phyloP scores from a whole-genome alignment of 2,329 filamentous ascomycete species.

The Gnomoniopsis sp. region DNA sequence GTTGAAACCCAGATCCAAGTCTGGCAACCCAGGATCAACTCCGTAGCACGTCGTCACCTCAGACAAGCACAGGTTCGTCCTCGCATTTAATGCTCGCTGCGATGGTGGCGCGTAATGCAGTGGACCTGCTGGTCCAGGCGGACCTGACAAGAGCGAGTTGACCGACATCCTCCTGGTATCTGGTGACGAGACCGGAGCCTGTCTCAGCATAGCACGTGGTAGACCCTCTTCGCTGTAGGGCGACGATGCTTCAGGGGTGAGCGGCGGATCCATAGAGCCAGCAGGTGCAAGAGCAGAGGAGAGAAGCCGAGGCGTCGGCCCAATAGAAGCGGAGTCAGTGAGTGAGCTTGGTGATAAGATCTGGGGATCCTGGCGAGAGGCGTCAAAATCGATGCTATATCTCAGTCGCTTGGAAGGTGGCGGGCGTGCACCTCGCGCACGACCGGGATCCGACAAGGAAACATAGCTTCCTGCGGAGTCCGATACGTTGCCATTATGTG shows the following conservation, averaged over 20 bases:
- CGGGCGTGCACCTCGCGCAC: not conserved
- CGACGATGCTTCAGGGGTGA: constrained; percentile 38
- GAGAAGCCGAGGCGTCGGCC: constrained; percentile 21
- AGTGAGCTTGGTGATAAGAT: constrained; percentile 5
- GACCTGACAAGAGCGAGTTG: constrained; percentile 58
- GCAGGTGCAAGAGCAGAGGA: constrained; percentile 16
- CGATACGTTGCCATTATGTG: not conserved
- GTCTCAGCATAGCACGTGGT: constrained; percentile 20
- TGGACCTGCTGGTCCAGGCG: constrained; percentile 33
- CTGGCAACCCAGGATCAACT: constrained; percentile 66
- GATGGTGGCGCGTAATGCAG: constrained; percentile 17
- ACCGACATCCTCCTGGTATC: constrained; percentile 53
- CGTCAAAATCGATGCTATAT: constrained; percentile 17
- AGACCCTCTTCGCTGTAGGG: constrained; percentile 30
- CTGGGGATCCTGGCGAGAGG: not conserved
- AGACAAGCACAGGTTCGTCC: constrained; percentile 15
- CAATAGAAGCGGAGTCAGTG: constrained; percentile 1
- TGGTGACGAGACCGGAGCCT: constrained; percentile 18
- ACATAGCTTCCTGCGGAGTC: not conserved
- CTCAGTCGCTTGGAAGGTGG: constrained; percentile 16
- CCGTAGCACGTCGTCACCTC: constrained; percentile 57
- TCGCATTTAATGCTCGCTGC: constrained; percentile 16
- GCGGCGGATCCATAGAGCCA: constrained; percentile 29
- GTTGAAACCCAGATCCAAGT: constrained; percentile 68
- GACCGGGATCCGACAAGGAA: not conserved